Percentiles rank a stretch among this genome's conserved stretches.
phyloP scores from a whole-genome alignment of 495 filamentous ascomycete species.

The Sordaria brevicollis region DNA sequence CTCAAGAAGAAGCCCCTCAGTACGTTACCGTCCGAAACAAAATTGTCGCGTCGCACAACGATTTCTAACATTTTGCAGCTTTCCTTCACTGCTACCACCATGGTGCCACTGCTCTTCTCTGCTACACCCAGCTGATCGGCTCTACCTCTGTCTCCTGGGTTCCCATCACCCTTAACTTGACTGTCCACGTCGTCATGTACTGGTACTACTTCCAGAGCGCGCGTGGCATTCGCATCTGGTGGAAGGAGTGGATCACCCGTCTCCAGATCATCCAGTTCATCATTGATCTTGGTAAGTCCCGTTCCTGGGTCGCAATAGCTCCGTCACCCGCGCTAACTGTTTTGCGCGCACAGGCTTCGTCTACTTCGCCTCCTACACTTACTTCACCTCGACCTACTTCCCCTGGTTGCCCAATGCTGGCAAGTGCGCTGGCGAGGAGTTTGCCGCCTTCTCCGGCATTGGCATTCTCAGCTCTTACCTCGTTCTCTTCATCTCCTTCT shows the following conservation, averaged over 20 bases:
- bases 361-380: conserved; percentile 93
- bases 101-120: conserved; percentile 72
- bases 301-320: neutral
- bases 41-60: neutral
- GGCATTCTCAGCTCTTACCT: conserved; percentile 88
- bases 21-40: conserved; percentile 25
- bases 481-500: conserved; percentile 97
- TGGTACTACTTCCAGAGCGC: conserved; percentile 77
- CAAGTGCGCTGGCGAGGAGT: conserved; percentile 91
- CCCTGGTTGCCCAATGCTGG: conserved; percentile 70
- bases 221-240: conserved; percentile 74
- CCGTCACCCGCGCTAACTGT: conserved; percentile 9
- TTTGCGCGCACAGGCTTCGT: conserved; percentile 55
- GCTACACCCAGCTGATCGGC: conserved; percentile 75
- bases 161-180: conserved; percentile 65
- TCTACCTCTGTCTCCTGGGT: conserved; percentile 73
- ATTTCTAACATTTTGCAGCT: conserved; percentile 34
- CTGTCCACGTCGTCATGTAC: conserved; percentile 59
- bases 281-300: conserved; percentile 60
- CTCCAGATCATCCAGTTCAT: conserved; percentile 79
- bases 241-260: conserved; percentile 84
- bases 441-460: conserved; percentile 88
- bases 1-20: conserved; percentile 82
- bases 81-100: conserved; percentile 86
- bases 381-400: conserved; percentile 91